Evolutionary conservation across 225 moss, liverwort and hornwort genomes (phyloP), one percentile per base, ranked within the genome.

Genomic region (Marchantia paleacea): DNA sequence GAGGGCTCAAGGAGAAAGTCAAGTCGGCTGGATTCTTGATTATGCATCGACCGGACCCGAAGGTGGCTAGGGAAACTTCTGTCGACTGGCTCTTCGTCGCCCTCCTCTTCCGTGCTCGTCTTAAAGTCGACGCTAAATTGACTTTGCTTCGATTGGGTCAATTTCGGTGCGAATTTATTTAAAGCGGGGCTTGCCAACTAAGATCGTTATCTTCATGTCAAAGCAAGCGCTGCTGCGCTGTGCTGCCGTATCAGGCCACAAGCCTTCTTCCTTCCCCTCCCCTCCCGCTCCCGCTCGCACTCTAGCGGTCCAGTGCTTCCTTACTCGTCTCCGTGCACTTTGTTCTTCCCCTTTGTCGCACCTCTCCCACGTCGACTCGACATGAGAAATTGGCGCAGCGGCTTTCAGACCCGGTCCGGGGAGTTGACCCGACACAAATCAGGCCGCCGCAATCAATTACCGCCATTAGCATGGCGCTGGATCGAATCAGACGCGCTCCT

Each of bases 101-200:
- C 8, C 19, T 9, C 30, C 19, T 13, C 13, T 14, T 28, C 28
- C 13, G 28, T 31, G 29, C n/a, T 68, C 15, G 68, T 68, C 11
- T 68, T 29, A 31, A 68, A 68, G 68, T 68, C 16, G 68, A 68
- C 68, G 20, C 4, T 70, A 18, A 47, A 70, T 70, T 70, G 69
- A 70, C 69, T 70, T 70, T 48, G 66, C 13, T 28, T 29, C 8
- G 28, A 66, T 66, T 66, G 66, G 28, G 28, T 66, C 3, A 12
- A 1, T 28, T 28, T 12, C 12, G 14, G 28, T 66, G 29, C 39
- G 39, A 39, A 39, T 39, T 39, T 39, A 39, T 39, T 39, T 2
- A 39, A 39, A 2, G 3, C 26, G 29, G 10, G 28, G 3, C 3
- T 29, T 28, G 66, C 66, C 28, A 66, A 66, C 28, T 22, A 18